A percentile compares a stretch with the other conserved stretches of the same genome.
Evolutionary conservation across 805 yeast genomes (phyloP).

Genomic region (Suhomyces pyralidae): DNA sequence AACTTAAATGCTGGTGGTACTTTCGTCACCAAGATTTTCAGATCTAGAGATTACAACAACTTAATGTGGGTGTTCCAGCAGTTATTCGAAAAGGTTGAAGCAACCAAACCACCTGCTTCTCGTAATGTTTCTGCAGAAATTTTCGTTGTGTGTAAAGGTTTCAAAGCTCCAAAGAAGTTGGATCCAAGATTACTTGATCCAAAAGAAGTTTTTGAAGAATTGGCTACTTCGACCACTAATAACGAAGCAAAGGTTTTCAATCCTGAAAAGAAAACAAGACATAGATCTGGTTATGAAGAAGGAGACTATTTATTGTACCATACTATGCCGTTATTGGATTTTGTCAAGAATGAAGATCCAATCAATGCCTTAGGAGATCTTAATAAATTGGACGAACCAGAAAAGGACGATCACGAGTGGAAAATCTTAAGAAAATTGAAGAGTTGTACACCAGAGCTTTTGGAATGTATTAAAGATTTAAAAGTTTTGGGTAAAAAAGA

Average conservation of each 20-base stretch:
- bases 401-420: constrained; percentile 62
- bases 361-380: constrained; percentile 75
- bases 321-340: constrained; percentile 71
- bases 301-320: constrained; percentile 77
- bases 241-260: constrained; percentile 91
- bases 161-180: constrained; percentile 91
- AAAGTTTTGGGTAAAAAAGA: constrained; percentile 94
- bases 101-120: constrained; percentile 98
- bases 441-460: constrained; percentile 73
- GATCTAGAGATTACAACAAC: constrained; percentile 98
- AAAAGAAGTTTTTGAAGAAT: constrained; percentile 89
- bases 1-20: constrained; percentile 89
- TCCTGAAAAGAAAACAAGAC: constrained; percentile 87
- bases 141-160: constrained; percentile 93
- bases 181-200: constrained; percentile 94
- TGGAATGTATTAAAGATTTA: constrained; percentile 84
- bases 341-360: constrained; percentile 78
- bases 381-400: constrained; percentile 61
- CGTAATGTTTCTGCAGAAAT: constrained; percentile 99
- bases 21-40: constrained; percentile 92
- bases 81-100: constrained; percentile 93
- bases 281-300: constrained; percentile 96
- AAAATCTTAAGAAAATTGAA: constrained; percentile 66
- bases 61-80: constrained; percentile 97
- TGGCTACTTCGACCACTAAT: constrained; percentile 60